phyloP scores from a whole-genome alignment of 1,284 basidiomycete genomes.

The Polyporus tsugae region DNA sequence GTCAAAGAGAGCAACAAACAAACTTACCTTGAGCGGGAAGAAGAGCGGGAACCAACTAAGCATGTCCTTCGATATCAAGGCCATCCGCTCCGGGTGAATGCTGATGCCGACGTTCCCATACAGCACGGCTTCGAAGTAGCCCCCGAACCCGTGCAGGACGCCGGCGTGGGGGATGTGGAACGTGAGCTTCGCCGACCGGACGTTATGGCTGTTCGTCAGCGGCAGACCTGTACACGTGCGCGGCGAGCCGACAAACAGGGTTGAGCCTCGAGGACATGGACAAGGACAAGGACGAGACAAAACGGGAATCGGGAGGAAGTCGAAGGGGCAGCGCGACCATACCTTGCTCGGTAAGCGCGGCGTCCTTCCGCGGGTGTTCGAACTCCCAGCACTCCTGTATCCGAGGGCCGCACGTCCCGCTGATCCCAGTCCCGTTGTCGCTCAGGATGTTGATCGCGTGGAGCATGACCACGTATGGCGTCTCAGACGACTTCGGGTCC shows the following conservation, averaged over 20 bases:
- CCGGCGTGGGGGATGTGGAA: constrained; percentile 97
- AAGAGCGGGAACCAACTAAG: constrained; percentile 99
- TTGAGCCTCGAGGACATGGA: constrained; percentile 11
- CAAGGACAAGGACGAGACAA: neutral
- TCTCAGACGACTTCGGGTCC: constrained; percentile 79
- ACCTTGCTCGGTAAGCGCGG: constrained; percentile 80
- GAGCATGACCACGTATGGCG: constrained; percentile 99
- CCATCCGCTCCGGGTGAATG: constrained; percentile 91
- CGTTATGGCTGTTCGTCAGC: constrained; percentile 89
- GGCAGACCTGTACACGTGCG: constrained; percentile 67
- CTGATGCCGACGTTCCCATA: constrained; percentile 91
- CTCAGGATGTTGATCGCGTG: constrained; percentile 90
- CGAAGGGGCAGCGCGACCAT: neutral
- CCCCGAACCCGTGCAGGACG: constrained; percentile 95
- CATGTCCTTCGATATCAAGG: constrained; percentile 91
- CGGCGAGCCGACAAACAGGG: constrained; percentile 4
- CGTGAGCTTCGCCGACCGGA: constrained; percentile 78
- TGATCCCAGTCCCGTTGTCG: constrained; percentile 67
- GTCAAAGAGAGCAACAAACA: constrained; percentile 3
- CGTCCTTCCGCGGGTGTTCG: constrained; percentile 88
- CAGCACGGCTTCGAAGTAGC: constrained; percentile 96
- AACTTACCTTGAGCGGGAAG: constrained; percentile 85
- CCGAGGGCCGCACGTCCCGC: constrained; percentile 77
- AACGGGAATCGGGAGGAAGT: constrained; percentile 8
- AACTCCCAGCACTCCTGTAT: constrained; percentile 99